phyloP scores from a whole-genome alignment of 495 filamentous ascomycete genomes.

The Talaromyces liani region DNA sequence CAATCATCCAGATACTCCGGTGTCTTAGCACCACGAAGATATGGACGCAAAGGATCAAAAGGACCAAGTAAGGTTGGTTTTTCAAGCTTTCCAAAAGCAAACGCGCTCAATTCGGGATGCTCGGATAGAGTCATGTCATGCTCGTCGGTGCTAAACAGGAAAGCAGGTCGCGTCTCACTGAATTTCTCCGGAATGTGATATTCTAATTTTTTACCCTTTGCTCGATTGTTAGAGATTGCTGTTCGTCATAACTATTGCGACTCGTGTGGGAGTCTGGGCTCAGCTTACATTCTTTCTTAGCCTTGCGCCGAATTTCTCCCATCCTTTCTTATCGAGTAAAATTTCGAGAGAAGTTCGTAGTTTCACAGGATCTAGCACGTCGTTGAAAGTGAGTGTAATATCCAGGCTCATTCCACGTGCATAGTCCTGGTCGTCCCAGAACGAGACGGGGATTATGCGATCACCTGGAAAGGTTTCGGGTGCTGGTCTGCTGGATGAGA shows the following conservation, averaged over 20 bases:
- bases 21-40: neutral
- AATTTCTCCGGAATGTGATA: constrained; percentile 36
- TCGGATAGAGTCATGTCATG: constrained; percentile 17
- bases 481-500: neutral
- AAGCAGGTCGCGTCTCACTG: constrained; percentile 20
- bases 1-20: constrained; percentile 27
- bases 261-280: neutral
- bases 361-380: constrained; percentile 36
- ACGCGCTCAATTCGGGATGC: constrained; percentile 21
- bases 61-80: constrained; percentile 1
- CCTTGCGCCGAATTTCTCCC: constrained; percentile 39
- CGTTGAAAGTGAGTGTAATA: constrained; percentile 34
- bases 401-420: constrained; percentile 10
- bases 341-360: constrained; percentile 27
- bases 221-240: constrained; percentile 13
- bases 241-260: neutral
- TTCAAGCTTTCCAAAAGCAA: constrained; percentile 17
- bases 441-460: neutral
- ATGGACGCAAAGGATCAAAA: neutral
- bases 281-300: constrained; percentile 27
- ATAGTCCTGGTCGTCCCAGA: neutral
- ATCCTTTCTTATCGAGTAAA: constrained; percentile 29
- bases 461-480: constrained; percentile 2
- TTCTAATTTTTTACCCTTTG: constrained; percentile 22
- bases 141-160: constrained; percentile 23